Percentiles rank a stretch among this genome's conserved stretches.
Conservation (phyloP, 805 yeast species). For the Citeromyces matritensis region DNA sequence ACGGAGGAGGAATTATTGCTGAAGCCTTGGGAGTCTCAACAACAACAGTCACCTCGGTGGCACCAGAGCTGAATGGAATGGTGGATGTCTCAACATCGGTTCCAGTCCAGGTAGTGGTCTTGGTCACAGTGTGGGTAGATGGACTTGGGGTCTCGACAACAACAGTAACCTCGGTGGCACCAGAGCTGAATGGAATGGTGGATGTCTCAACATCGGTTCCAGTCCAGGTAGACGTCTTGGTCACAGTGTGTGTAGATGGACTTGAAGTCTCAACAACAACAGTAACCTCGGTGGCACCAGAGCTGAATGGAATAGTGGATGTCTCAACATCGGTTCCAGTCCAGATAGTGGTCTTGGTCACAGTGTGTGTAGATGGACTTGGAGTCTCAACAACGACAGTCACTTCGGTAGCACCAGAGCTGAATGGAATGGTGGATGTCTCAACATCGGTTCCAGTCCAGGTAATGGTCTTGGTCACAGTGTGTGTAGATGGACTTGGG, state of each 20-base stretch:
- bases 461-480: too few relatives aligned
- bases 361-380: neutral
- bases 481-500: neutral
- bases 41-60: neutral
- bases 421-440: slow-evolving; percentile 4
- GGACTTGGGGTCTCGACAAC: neutral
- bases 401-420: neutral
- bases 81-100: neutral
- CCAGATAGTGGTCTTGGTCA: too few relatives aligned
- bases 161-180: neutral
- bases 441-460: too few relatives aligned
- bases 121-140: too few relatives aligned
- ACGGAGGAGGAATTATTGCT: too few relatives aligned
- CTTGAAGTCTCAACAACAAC: neutral
- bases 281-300: neutral
- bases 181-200: slow-evolving; percentile 4
- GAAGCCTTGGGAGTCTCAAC: neutral
- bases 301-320: slow-evolving; percentile 4
- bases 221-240: too few relatives aligned
- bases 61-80: slow-evolving; percentile 3
- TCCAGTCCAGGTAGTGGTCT: too few relatives aligned
- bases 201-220: too few relatives aligned
- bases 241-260: too few relatives aligned
- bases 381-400: neutral
- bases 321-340: too few relatives aligned